Base-by-base conservation (phyloP, 2,329 filamentous ascomycete species). In the Aspergillus sp. region DNA sequence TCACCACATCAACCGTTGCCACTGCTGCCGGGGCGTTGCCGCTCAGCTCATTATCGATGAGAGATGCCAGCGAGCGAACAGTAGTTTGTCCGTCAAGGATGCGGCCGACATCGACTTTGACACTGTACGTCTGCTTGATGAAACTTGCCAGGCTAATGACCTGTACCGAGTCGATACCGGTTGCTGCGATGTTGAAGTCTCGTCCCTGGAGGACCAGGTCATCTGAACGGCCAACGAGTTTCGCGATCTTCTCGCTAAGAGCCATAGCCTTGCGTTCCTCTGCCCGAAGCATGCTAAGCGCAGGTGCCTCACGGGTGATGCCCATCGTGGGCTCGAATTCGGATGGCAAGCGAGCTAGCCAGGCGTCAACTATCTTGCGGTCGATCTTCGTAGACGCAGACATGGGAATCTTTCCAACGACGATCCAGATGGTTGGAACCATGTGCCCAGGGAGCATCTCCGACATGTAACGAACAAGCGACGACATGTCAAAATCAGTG, bases 391-490 rank as follows among this genome's bases (percentile, higher is more conserved):
- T 45, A 4, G 33, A 38, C 0, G 42, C 39, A 5, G 36, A 41
- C 20, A 40, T 37, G 2, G 59, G 57, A 8, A 65, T 34, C 24
- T 48, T 52, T 17, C 58, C 51, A 6, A 65, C 44, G 5, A 57
- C 41, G 6, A 64, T 40, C 35, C 62, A 66, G 4, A 52, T 46
- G 12, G 48, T 56, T 1, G 62, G 60, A 5, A 58, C 40, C 51
- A 62, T 53, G 38, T 58, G 57, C 5, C 57, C 53, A 10, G 60
- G 52, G 13, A 66, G 48, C 8, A 54, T 52, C 30, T 60, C 53
- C 5, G 33, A 31, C n/a, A 41, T 17, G 28, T 29, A 24, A 13
- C 30, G 25, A 11, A 35, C 27, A 3, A 41, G 30, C 4, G 30
- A 12, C 1, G 17, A 12, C 15, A 41, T n/a, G 4, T 37, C 29